Conservation (phyloP, 352 stramenopile genomes). For the Peronospora destructor region DNA sequence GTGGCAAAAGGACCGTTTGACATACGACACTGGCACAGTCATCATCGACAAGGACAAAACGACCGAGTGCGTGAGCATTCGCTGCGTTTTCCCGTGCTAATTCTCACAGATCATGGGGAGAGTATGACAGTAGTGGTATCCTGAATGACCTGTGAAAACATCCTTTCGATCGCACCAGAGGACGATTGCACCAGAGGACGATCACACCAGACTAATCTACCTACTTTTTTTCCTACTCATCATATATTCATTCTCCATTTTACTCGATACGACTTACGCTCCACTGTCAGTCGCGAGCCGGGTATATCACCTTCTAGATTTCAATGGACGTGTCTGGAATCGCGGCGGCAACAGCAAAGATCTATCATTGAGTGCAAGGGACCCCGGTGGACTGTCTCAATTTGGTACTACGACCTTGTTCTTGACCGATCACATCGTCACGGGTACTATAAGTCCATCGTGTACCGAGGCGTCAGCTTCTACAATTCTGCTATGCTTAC, state of each 20-base stretch:
- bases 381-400: slow-evolving; percentile 35
- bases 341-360: slow-evolving; percentile 48
- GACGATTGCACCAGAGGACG: not conserved
- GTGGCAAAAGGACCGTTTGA: not conserved
- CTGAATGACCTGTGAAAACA: not conserved
- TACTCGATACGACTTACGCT: not conserved
- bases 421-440: slow-evolving; percentile 47
- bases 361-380: slow-evolving; percentile 52
- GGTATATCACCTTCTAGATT: slow-evolving; percentile 43
- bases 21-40: not conserved
- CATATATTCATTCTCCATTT: not conserved
- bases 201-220: not conserved
- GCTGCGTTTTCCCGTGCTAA: not conserved
- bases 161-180: not conserved
- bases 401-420: slow-evolving; percentile 42
- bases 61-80: not conserved
- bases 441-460: slow-evolving; percentile 46
- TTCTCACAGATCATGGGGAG: not conserved
- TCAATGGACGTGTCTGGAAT: slow-evolving; percentile 50
- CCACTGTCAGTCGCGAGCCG: not conserved
- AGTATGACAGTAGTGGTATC: not conserved
- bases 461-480: slow-evolving; percentile 38
- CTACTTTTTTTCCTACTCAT: not conserved
- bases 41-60: not conserved
- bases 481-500: slow-evolving; percentile 66